Evolutionary conservation across 768 basidiomycete genomes (phyloP).

Genomic region (Plicaturopsis crispa): DNA sequence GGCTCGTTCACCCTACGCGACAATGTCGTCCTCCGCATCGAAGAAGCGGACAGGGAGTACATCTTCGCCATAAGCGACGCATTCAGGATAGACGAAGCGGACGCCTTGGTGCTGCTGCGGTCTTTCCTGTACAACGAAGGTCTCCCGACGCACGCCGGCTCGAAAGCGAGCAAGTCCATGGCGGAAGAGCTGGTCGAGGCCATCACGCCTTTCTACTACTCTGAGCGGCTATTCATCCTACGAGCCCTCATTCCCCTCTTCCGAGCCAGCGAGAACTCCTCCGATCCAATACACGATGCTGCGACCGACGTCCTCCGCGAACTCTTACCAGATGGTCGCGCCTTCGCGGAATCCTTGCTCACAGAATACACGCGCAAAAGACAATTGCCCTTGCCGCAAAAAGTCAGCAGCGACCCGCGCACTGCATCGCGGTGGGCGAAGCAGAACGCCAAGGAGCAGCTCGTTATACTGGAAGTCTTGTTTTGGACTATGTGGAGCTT

Average conservation of each 20-base stretch:
- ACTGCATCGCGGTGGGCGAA: conserved; percentile 63
- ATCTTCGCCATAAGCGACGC: conserved; percentile 63
- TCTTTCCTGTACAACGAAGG: conserved; percentile 78
- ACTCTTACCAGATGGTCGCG: conserved; percentile 54
- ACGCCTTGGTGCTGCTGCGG: conserved; percentile 66
- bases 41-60: conserved; percentile 64
- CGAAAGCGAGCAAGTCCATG: conserved; percentile 33
- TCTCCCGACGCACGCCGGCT: conserved; percentile 41
- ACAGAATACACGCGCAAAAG: conserved; percentile 53
- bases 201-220: conserved; percentile 76
- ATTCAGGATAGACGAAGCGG: conserved; percentile 74
- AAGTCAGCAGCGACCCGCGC: conserved; percentile 41
- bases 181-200: conserved; percentile 56
- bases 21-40: conserved; percentile 53
- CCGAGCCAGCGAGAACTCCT: conserved; percentile 54
- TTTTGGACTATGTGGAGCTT: conserved; percentile 87
- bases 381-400: conserved; percentile 37
- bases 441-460: conserved; percentile 70
- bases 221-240: conserved; percentile 67
- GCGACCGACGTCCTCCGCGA: conserved; percentile 47
- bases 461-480: conserved; percentile 75
- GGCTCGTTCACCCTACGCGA: conserved; percentile 66
- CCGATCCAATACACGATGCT: conserved; percentile 44
- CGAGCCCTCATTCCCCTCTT: conserved; percentile 71
- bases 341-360: conserved; percentile 58